Evolutionary conservation across 306 rosid genomes (phyloP), one percentile per base, ranked within the genome.

Genomic region (Aeschynomene evenia): DNA sequence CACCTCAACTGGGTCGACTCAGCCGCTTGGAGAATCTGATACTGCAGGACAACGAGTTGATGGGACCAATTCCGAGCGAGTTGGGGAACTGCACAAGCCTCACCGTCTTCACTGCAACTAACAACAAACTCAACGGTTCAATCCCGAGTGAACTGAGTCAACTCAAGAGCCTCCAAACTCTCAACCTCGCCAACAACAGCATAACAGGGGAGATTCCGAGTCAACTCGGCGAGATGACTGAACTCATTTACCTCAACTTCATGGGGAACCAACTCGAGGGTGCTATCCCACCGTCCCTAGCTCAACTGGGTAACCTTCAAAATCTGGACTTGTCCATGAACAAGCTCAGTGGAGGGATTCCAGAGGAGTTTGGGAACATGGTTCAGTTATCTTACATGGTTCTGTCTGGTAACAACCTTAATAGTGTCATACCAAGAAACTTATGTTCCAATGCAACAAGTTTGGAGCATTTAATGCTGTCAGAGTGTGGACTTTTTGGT

Each of bases 11-110:
- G 64, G 95, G 97, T 0, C 78, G 56, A 66, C 97, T 94, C 67
- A 39, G 74, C 64, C 77, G 26, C 37, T 1, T 91, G 26, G 75
- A 83, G 85, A 80, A 72, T 43, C 71, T 91, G 22, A 37, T 91
- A 64, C 68, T 94, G 12, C 96, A 94, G 50, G 81, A 83, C 4
- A 94, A 94, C 56, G 87, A 74, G 23, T 81, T 94, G 13, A 75
- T 40, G 57, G 96, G 99, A 62, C 83, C 87, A 55, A 84, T 94
- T 65, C 99, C 99, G 0, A 29, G 71, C 31, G 91, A 94, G 85
- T 71, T 94, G 39, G 95, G 89, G 7, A 94, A 91, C 81, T 88
- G 96, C 51, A 84, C 95, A 9, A 82, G 90, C 70, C 96, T 94
- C 80, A 65, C 79, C 6, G 2, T 81, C 22, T 82, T 94, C 83